Evolutionary conservation across 139 green algal species (phyloP).

Genomic region (Picochlorum costavermella): DNA sequence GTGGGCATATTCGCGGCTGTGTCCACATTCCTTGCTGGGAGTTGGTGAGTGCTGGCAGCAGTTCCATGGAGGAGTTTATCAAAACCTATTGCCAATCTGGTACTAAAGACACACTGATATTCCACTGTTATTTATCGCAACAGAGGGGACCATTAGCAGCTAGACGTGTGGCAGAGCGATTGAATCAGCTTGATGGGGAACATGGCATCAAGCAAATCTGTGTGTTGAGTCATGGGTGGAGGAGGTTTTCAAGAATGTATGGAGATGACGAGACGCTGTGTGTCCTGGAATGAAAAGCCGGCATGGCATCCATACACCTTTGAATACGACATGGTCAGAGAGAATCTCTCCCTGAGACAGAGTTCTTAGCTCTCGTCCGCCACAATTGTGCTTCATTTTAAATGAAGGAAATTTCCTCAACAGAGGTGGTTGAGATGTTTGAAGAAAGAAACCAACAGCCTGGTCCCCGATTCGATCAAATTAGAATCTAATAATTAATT

Average conservation of each 20-base stretch:
- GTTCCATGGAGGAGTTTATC: slow-evolving; percentile 14
- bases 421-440: too few relatives aligned
- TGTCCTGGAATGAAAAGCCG: not conserved
- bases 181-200: slow-evolving; percentile 7
- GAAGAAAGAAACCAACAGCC: too few relatives aligned
- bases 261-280: slow-evolving; percentile 1
- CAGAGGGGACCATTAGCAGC: slow-evolving; percentile 17
- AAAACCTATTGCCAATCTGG: slow-evolving; percentile 1
- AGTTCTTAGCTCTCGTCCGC: too few relatives aligned
- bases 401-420: too few relatives aligned
- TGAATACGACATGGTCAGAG: too few relatives aligned
- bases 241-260: slow-evolving; percentile 4
- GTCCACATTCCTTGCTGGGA: not conserved
- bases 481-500: too few relatives aligned
- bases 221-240: slow-evolving; percentile 9
- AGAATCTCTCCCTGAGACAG: too few relatives aligned
- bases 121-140: slow-evolving; percentile 33
- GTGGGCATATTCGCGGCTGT: slow-evolving; percentile 4
- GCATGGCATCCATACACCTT: not conserved
- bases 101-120: slow-evolving; percentile 7
- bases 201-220: not conserved
- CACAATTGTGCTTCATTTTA: too few relatives aligned
- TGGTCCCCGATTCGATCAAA: too few relatives aligned
- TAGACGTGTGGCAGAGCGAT: slow-evolving; percentile 5
- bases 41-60: not conserved